phyloP scores from a whole-genome alignment of 2,329 filamentous ascomycete species.

The Elsinoe necatrix region DNA sequence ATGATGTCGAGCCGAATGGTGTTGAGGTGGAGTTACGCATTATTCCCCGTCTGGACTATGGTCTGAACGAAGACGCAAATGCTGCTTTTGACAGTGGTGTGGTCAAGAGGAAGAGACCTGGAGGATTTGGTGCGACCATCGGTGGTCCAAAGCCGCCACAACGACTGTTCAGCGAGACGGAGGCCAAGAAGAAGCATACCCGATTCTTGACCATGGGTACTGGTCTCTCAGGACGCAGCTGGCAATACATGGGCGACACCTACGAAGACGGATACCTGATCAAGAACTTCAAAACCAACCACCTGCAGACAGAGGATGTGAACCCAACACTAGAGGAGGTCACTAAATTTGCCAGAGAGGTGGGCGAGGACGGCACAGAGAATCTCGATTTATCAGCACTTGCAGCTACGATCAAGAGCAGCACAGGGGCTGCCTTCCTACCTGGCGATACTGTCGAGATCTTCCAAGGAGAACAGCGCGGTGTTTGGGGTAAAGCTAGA shows the following conservation, averaged over 20 bases:
- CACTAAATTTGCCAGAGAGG: conserved; percentile 74
- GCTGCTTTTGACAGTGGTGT: conserved; percentile 33
- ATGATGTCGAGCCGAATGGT: conserved; percentile 88
- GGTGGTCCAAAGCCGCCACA: conserved; percentile 67
- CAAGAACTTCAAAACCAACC: conserved; percentile 86
- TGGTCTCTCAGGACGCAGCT: conserved; percentile 56
- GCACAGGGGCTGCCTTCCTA: conserved; percentile 72
- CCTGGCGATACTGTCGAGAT: conserved; percentile 96
- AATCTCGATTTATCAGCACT: conserved; percentile 88
- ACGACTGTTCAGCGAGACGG: conserved; percentile 82
- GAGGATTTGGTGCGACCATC: conserved; percentile 34
- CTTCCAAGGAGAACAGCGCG: conserved; percentile 89
- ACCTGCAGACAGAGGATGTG: conserved; percentile 77
- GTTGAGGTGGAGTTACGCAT: conserved; percentile 78
- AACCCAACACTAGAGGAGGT: conserved; percentile 92
- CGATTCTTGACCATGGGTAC: conserved; percentile 48
- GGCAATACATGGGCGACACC: conserved; percentile 77
- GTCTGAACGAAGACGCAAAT: conserved; percentile 67
- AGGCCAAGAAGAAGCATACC: conserved; percentile 81
- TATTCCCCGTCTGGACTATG: conserved; percentile 88
- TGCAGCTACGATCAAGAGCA: conserved; percentile 80
- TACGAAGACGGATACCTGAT: conserved; percentile 90
- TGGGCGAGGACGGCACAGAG: conserved; percentile 83
- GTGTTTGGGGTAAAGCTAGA: conserved; percentile 75
- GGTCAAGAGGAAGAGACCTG: conserved; percentile 69